Base-by-base conservation (phyloP, 1,139 yeast genomes). In the Suhomyces bokatorum region DNA sequence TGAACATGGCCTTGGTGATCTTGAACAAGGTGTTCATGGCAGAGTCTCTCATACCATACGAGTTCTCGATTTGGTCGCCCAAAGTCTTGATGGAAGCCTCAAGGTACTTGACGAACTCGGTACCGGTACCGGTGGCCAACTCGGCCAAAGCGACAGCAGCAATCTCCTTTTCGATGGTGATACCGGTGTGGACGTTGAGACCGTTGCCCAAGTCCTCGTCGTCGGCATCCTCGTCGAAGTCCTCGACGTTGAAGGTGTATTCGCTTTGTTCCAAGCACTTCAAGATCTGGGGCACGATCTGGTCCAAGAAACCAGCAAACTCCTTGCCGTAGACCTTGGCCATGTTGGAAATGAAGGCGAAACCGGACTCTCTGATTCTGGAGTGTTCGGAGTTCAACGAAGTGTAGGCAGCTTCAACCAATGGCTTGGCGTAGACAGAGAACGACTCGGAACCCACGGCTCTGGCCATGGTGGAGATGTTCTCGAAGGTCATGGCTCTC, bases 131-230 rank as follows among this genome's bases (percentile, higher is more conserved):
- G 49, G 78, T 68, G 50, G 97, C 96, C 62, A 93, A 79, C 60
- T 93, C 97, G 39, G 90, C 85, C 57, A 93, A 73, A 17, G 97
- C 95, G 61, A 91, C 95, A 38, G 95, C 80, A n/a, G 97, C 97
- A 58, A 88, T 90, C 73, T 93, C 99, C 73, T 93, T 93, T 73
- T 93, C 99, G 59, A 88, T 86, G 53, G 97, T 89, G 59, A 93
- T 83, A 73, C 97, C 98, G 42, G 97, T 87, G 75, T 90, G 90
- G 54, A 91, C 91, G 56, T 87, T 85, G 63, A 87, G 77, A 54
- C 85, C 85, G 58, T 84, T 83, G 48, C 79, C 82, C 53, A 84
- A 65, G 43, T 85, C 91, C 49, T 80, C 83, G 44, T 74, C 82
- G 13, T 64, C 70, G 39, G 56, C 63, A 15, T 56, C 66, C 27